Evolutionary conservation across 1,139 yeast genomes (phyloP).

Genomic region (Kodamaea sp.): DNA sequence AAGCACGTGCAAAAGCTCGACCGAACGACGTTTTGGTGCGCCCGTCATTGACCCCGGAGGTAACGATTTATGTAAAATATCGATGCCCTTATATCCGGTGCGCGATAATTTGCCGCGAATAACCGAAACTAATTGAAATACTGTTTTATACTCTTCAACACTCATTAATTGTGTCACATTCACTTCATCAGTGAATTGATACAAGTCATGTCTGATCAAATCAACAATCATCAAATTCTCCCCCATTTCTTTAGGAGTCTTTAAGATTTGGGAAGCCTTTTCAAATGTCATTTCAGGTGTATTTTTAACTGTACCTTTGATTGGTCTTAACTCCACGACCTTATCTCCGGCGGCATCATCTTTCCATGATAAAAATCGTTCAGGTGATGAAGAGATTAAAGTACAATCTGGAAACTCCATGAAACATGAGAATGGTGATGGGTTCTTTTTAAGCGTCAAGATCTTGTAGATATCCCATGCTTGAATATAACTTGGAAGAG

Average conservation of each 20-base stretch:
- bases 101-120: slow-evolving; percentile 59
- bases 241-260: slow-evolving; percentile 90
- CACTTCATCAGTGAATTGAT: slow-evolving; percentile 64
- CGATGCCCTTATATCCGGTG: slow-evolving; percentile 61
- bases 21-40: slow-evolving; percentile 93
- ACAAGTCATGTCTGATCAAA: slow-evolving; percentile 86
- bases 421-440: slow-evolving; percentile 89
- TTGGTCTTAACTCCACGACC: slow-evolving; percentile 80
- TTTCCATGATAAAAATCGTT: slow-evolving; percentile 83
- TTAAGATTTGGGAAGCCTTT: slow-evolving; percentile 60
- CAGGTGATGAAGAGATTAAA: slow-evolving; percentile 89
- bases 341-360: slow-evolving; percentile 27
- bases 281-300: slow-evolving; percentile 47
- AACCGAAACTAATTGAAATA: slow-evolving; percentile 87
- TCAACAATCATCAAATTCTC: slow-evolving; percentile 98
- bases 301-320: slow-evolving; percentile 90
- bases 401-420: slow-evolving; percentile 69
- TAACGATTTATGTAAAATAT: slow-evolving; percentile 68
- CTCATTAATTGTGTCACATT: slow-evolving; percentile 76
- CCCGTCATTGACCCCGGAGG: slow-evolving; percentile 99
- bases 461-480: slow-evolving; percentile 83
- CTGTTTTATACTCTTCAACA: slow-evolving; percentile 89
- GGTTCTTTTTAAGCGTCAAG: slow-evolving; percentile 62
- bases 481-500: slow-evolving; percentile 39
- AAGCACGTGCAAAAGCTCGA: slow-evolving; percentile 66